Base-by-base conservation (phyloP, 2,329 filamentous ascomycete genomes). In the Zelopaecilomyces penicillatus region DNA sequence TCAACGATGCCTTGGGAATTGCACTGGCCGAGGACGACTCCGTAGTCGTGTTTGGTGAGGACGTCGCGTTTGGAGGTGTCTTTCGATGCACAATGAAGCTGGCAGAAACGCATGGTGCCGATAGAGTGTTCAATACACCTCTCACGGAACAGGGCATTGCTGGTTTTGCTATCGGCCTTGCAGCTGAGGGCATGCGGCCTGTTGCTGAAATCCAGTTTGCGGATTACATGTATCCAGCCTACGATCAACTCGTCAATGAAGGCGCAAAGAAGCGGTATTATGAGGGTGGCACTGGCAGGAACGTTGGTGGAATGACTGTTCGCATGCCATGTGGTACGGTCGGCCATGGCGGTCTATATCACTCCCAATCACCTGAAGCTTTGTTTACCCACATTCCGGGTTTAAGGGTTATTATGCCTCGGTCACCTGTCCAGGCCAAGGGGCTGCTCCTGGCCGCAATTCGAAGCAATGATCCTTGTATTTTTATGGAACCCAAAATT, bases 141-240 rank as follows among this genome's bases (percentile, higher is more conserved):
- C 67, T 98, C 54, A 87, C 84, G 31, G 93, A 98, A 62, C 93
- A 97, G 65, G 93, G 91, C 1, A 91, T 98, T 53, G 77, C 94
- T 47, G 93, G 93, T 0, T 97, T 97, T 59, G 93, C 84, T 8
- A 89, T 97, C 53, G 93, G 93, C 2, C 80, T 83, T 32, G 90
- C 91, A 0, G 87, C 87, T 5, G 85, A 95, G 68, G 91, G 91
- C 27, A 89, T 95, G 85, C 84, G 85, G 46, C 88, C 93, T 0
- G 79, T 97, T 27, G 91, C 91, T 1, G 93, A 98, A 69, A 89
- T 96, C 44, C 90, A 96, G 62, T 96, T 96, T 59, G 90, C 90
- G 47, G 90, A 96, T 62, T 96, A 96, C 62, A 82, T 95, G 44
- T 95, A 83, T 62, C 90, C 90, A 3, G 89, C 90, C 0, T 95